Percentiles rank a stretch among this genome's conserved stretches.
Conservation (phyloP, 768 basidiomycete species). For the Mycena olivaceomarginata region DNA sequence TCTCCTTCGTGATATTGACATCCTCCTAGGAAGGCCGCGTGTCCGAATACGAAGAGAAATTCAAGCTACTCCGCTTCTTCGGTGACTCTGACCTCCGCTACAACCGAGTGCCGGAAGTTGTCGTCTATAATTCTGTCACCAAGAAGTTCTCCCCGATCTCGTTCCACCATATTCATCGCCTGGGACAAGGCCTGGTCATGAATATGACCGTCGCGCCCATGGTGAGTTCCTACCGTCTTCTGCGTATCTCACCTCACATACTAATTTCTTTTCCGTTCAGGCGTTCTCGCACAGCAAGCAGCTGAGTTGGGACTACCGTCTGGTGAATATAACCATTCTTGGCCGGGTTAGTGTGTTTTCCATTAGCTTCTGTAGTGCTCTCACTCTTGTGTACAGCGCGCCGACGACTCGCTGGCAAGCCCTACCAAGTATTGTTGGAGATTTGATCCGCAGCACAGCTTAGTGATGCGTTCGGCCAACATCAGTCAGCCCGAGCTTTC, state of each 20-base stretch:
- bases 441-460: too few species aligned
- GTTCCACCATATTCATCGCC: not conserved
- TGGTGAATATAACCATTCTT: not conserved
- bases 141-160: not conserved
- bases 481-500: too few species aligned
- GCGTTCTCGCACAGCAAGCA: not conserved
- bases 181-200: not conserved
- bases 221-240: not conserved
- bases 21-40: not conserved
- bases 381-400: not conserved
- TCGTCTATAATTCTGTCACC: not conserved
- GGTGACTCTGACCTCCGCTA: not conserved
- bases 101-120: not conserved
- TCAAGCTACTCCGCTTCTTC: not conserved
- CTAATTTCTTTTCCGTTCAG: not conserved
- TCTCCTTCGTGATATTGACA: not conserved
- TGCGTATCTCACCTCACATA: not conserved
- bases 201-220: not conserved
- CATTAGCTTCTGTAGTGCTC: not conserved
- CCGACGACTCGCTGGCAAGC: not conserved
- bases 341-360: not conserved
- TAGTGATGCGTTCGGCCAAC: too few species aligned
- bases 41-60: not conserved
- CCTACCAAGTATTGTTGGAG: too few species aligned
- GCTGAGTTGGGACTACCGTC: not conserved